phyloP scores from a whole-genome alignment of 108 stramenopile genomes.

The Fragilariopsis cylindrus region DNA sequence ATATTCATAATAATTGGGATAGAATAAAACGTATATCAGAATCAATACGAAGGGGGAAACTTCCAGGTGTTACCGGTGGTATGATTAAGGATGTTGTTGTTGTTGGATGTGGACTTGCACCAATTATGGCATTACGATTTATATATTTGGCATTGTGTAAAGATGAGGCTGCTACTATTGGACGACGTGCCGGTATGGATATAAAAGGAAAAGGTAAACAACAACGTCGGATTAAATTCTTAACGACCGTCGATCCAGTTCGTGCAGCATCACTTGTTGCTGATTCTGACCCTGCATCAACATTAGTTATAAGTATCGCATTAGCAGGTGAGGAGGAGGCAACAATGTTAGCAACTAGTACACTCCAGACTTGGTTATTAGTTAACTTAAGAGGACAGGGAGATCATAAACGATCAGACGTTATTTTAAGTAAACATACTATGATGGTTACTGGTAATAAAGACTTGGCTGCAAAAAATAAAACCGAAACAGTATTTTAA shows the following conservation, averaged over 20 bases:
- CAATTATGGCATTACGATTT: slow-evolving; percentile 66
- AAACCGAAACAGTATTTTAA: slow-evolving; percentile 59
- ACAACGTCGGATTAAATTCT: slow-evolving; percentile 51
- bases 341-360: slow-evolving; percentile 34
- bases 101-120: slow-evolving; percentile 51
- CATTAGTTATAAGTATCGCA: slow-evolving; percentile 65
- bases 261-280: slow-evolving; percentile 43
- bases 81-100: slow-evolving; percentile 77
- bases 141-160: slow-evolving; percentile 62
- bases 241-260: slow-evolving; percentile 68
- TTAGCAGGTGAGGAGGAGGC: slow-evolving; percentile 41
- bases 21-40: slow-evolving; percentile 58
- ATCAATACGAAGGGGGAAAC: slow-evolving; percentile 56
- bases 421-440: slow-evolving; percentile 63
- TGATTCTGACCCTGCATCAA: slow-evolving; percentile 64
- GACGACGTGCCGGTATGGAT: slow-evolving; percentile 38
- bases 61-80: slow-evolving; percentile 57
- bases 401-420: slow-evolving; percentile 21
- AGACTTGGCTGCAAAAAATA: slow-evolving; percentile 29
- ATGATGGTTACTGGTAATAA: slow-evolving; percentile 67
- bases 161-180: slow-evolving; percentile 46
- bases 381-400: slow-evolving; percentile 35
- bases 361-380: slow-evolving; percentile 61
- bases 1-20: slow-evolving; percentile 72
- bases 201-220: slow-evolving; percentile 5